Base-by-base conservation (phyloP, 2,329 filamentous ascomycete species). In the Hypoxylon sp. region DNA sequence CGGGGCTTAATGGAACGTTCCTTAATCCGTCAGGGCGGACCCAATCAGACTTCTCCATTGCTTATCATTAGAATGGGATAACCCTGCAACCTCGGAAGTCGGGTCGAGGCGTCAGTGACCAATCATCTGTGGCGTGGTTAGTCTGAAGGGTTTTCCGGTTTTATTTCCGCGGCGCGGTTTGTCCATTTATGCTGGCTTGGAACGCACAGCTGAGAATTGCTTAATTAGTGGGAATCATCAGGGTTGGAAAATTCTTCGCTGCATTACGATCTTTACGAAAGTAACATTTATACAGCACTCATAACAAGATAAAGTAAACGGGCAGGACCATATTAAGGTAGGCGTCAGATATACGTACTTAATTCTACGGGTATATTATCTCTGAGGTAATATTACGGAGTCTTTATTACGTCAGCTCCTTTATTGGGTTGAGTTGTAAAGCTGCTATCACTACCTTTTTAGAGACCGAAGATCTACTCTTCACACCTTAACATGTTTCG, bases 21-120 rank as follows among this genome's bases (percentile, higher is more conserved):
- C 59, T 65, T 46, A 37, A 32, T 59, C 55, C 66, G 53, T 45
- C 50, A 25, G 37, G n/a, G 21, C 19, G 63, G 63, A 41, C 16
- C 66, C 63, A 68, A 63, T 66, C 59, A 68, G 29, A 37, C 5
- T 23, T 23, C 37, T 27, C 39, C 32, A 45, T 54, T 52, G 53
- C 65, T 65, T 68, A 65, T 65, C 61, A 29, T 50, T 51, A 55
- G 52, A 43, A 32, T 41, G 30, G 53, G 23, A 30, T 14, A 23
- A 52, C 55, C 56, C 54, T 55, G 53, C 21, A 21, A n/a, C 11
- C 27, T 62, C 55, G 59, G 59, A 50, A 16, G 47, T 46, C 59
- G 47, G 60, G 12, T 50, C 55, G 50, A 55, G 61, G 52, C 52
- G 55, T 63, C 29, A 37, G 63, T 69, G 52, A 63, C 57, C 48